Base-by-base conservation (phyloP, 2,329 filamentous ascomycete genomes). In the Zarea fungicola region DNA sequence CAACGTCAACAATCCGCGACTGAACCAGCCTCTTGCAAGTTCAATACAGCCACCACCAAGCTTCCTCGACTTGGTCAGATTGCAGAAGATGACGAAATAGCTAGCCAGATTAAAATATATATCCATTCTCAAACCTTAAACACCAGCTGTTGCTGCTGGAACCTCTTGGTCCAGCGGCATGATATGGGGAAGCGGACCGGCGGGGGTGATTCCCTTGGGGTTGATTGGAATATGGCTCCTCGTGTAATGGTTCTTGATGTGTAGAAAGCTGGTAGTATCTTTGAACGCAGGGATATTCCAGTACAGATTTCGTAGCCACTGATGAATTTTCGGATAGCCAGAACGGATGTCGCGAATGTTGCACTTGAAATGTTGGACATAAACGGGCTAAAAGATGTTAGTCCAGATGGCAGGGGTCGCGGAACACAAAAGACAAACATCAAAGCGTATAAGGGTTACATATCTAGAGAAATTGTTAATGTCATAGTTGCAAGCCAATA, bases 341-440 rank as follows among this genome's bases (percentile, higher is more conserved):
- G 80, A 84, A 35, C 90, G 78, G 62, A 95, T 91, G 66, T 95
- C 89, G 21, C 84, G 78, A 52, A 95, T 73, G 70, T 95, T 95
- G 73, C 86, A 91, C 69, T 87, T 87, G 75, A 92, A 92, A 68
- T 91, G 86, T 70, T 93, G 89, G 46, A 95, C 86, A 62, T 95
- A 95, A 58, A 89, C 85, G 25, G 76, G 74, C 67, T n/a, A n/a
- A n/a, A n/a, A n/a, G n/a, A n/a, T n/a, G n/a, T n/a, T n/a, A n/a
- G n/a, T n/a, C n/a, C n/a, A n/a, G n/a, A n/a, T n/a, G n/a, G n/a
- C n/a, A n/a, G n/a, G n/a, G n/a, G n/a, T n/a, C n/a, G n/a, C n/a
- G n/a, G n/a, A n/a, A n/a, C n/a, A n/a, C n/a, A n/a, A n/a, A n/a
- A n/a, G n/a, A n/a, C n/a, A n/a, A n/a, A n/a, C n/a, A n/a, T 91